Conservation (phyloP, 2,329 filamentous ascomycete genomes). For the Stromatinia cepivora region DNA sequence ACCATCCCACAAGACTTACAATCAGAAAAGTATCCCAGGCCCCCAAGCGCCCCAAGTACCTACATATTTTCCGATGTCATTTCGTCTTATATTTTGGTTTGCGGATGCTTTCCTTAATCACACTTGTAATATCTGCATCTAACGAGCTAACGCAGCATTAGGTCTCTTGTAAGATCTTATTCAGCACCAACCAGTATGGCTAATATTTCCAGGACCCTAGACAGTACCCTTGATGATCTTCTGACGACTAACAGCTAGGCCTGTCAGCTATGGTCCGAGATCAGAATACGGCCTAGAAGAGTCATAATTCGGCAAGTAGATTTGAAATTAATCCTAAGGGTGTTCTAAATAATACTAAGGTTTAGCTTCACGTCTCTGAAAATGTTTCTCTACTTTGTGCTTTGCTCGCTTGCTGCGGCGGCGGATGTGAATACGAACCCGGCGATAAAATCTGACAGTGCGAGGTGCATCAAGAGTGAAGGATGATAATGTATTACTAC, state of each 20-base stretch:
- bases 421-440: conserved; percentile 24
- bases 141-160: conserved; percentile 23
- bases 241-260: neutral
- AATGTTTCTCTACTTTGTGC: neutral
- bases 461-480: conserved; percentile 15
- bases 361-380: neutral
- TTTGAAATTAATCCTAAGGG: conserved; percentile 6
- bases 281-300: conserved; percentile 8
- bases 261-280: conserved; percentile 13
- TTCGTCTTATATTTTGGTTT: conserved; percentile 18
- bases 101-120: conserved; percentile 25
- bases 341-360: neutral
- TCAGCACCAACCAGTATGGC: conserved; percentile 29
- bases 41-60: conserved; percentile 27
- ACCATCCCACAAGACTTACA: conserved; percentile 14
- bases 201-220: neutral
- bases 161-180: conserved; percentile 33
- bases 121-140: conserved; percentile 17
- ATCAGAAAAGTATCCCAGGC: conserved; percentile 21
- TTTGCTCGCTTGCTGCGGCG: conserved; percentile 21
- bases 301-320: neutral
- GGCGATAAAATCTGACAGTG: conserved; percentile 18
- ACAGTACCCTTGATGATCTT: conserved; percentile 18
- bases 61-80: conserved; percentile 18
- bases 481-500: conserved; percentile 19